Base-by-base conservation (phyloP, 2,329 filamentous ascomycete genomes). In the Sordariomycetes sp. region DNA sequence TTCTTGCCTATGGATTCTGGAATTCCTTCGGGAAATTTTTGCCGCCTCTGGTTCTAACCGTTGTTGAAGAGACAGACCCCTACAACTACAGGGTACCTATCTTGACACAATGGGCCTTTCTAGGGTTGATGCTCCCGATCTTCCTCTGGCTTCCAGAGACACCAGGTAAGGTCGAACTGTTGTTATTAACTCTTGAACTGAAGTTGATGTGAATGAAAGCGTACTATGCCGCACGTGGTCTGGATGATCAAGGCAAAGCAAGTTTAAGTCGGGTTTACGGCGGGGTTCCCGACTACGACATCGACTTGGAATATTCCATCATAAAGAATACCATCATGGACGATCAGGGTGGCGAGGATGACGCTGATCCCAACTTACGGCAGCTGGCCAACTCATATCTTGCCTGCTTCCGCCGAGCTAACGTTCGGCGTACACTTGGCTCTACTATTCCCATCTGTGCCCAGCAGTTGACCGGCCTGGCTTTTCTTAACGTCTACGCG, bases 21-120 rank as follows among this genome's bases (percentile, higher is more conserved):
- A 65, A 58, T 40, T 54, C 57, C 1, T 20, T 65, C 1, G 64
- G 64, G 2, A 50, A 54, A n/a, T 55, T 67, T 21, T 60, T 59
- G 23, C 61, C 58, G 3, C 58, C 55, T 4, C 49, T 67, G 0
- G 61, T 61, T 2, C 46, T 68, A 4, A 51, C 64, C 19, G 37
- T 43, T 3, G 45, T 66, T 3, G 52, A 51, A 26, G 35, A 43
- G 8, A 34, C 33, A 0, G 42, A 56, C 19, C 55, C 56, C 0
- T 43, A 49, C 14, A 44, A 64, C 30, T 66, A 54, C 38, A 47
- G 51, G 6, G 53, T 50, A 4, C 53, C 63, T 2, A 59, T 67
- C 19, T 64, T 64, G 34, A 63, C 62, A 0, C 41, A 67, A 47
- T 68, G 63, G 63, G 55, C 56, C 1, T 60, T 63, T 47, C 48